Evolutionary conservation across 805 yeast genomes (phyloP), one percentile per base, ranked within the genome.

Genomic region (Lachancea quebecensis): DNA sequence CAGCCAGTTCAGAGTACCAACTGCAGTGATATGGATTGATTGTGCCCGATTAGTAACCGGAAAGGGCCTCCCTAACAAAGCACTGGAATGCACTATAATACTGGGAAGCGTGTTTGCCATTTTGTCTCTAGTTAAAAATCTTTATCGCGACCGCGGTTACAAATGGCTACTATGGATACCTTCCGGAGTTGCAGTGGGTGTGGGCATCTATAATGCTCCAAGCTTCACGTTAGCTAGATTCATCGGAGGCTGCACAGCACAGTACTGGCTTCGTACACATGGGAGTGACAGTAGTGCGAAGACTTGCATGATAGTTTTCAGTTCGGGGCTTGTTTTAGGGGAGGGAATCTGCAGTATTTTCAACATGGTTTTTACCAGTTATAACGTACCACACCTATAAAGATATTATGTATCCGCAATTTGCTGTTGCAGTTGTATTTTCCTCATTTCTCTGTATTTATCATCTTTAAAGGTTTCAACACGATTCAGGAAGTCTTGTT

Each of bases 11-110:
- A 73, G 97, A 47, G 79, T 93, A 31, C 99, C 99, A 3, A 93
- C 99, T 0, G 96, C 98, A 0, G 78, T 88, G 3, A 88, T 91
- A 17, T 91, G 99, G 99, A 82, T 91, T 37, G 98, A 91, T 62
- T 90, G 98, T 61, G 88, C 97, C 0, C 70, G 99, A 46, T 71
- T 91, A 33, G 96, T 91, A 29, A 85, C 91, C 1, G 99, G 98
- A 1, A 75, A 82, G 45, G 96, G 95, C 0, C 69, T 93, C 18
- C 99, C 99, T 0, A 85, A 88, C 0, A 75, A 75, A 47, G 96
- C 89, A 0, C 66, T 72, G 46, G 76, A 71, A 42, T 76, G 79
- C 53, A 74, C 87, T 0, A 57, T 83, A 3, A 47, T 70, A 0
- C 79, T 88, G 56, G 95, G 91, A 0, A 49, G 75, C 1, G 53